Base-by-base conservation (phyloP, 805 yeast species). In the Nematodospora valgi region DNA sequence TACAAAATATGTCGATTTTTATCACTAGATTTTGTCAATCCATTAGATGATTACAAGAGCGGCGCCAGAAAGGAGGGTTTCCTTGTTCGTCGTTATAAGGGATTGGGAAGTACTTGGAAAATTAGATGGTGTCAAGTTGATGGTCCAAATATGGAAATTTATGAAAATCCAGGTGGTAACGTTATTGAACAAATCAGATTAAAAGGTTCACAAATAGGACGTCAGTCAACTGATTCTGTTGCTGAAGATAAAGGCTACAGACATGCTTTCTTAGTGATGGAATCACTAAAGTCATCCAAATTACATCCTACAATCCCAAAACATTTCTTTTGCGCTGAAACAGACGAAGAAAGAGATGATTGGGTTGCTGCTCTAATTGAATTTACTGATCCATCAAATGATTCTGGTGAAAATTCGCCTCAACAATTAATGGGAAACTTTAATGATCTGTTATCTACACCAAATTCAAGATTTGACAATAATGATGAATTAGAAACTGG, bases 311-410 rank as follows among this genome's bases (percentile, higher is more conserved):
- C 68, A 37, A 62, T 44, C 19, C 73, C 75, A 1, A 78, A 71
- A 44, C 86, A 82, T 48, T 71, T 76, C 33, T 72, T 87, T 35
- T 86, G 94, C 56, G 82, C 93, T 2, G 95, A 88, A 53, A 78
- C 82, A 6, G 82, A 82, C 29, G 72, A 68, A 18, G 95, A 87
- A 50, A 70, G 91, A 38, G 89, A 82, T 48, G 62, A 62, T 7
- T 85, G 94, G 93, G 74, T 84, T 6, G 68, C 73, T 15, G 45
- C 55, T 1, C 54, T 68, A 48, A 54, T 68, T 9, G 68, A 64
- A 32, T 55, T 51, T 32, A 53, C 55, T 18, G 63, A 60, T 17
- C 18, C 30, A 12, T 34, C 16, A 14, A 38, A 20, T n/a, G 43
- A 39, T 10, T 23, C 28, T 8, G 19, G 22, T 6, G 37, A 32